phyloP scores from a whole-genome alignment of 768 basidiomycete genomes.

The Trametes gibbosa region DNA sequence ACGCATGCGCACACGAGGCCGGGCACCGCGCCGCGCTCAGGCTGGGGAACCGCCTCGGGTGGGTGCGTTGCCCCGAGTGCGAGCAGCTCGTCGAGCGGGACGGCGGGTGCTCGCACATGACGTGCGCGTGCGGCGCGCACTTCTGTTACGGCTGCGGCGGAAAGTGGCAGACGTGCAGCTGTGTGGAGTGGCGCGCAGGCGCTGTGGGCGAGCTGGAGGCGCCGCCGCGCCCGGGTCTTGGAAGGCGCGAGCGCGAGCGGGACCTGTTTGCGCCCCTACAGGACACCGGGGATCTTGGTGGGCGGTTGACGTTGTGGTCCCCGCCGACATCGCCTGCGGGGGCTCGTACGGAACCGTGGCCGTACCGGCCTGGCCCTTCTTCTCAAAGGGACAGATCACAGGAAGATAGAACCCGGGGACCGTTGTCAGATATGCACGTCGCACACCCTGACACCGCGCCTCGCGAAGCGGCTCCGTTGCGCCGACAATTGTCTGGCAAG shows the following conservation, averaged over 20 bases:
- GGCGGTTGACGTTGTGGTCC: neutral
- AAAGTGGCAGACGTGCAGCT: constrained; percentile 28
- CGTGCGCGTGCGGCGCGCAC: constrained; percentile 26
- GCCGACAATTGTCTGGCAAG: neutral
- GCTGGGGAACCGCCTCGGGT: constrained; percentile 20
- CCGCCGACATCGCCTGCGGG: neutral
- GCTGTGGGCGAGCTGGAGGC: neutral
- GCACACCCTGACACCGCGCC: too few relatives aligned
- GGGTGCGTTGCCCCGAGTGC: constrained; percentile 29
- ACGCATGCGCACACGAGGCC: constrained; percentile 20
- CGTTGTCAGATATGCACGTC: too few relatives aligned
- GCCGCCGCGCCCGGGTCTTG: constrained; percentile 2
- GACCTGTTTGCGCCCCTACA: constrained; percentile 3
- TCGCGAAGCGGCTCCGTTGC: too few relatives aligned
- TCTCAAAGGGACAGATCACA: too few relatives aligned
- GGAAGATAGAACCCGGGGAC: too few relatives aligned
- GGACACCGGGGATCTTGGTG: neutral
- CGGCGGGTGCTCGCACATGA: constrained; percentile 30
- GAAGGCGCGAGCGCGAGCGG: neutral
- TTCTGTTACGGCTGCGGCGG: constrained; percentile 23
- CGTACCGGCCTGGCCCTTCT: neutral
- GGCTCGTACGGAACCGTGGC: neutral
- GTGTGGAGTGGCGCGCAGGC: constrained; percentile 15
- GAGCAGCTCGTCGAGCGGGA: constrained; percentile 28
- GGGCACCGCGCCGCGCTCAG: constrained; percentile 14